Evolutionary conservation across 208 protist genomes (phyloP).

Genomic region (Leishmania braziliensis): DNA sequence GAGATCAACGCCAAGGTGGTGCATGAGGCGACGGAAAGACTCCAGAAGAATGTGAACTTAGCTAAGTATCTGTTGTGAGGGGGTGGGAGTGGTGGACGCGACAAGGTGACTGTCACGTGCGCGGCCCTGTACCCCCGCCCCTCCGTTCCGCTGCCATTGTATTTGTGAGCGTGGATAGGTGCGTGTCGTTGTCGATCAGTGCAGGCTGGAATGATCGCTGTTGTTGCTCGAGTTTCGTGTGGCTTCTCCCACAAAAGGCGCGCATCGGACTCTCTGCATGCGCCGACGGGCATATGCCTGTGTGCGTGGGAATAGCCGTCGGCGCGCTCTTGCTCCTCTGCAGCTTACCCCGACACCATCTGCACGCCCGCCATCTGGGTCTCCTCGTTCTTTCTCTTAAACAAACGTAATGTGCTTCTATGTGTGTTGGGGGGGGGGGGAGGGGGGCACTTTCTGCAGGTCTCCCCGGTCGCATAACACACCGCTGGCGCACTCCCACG

Average conservation of each 20-base stretch:
- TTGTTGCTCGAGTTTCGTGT: neutral
- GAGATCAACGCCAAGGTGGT: constrained; percentile 71
- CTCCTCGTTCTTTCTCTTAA: neutral
- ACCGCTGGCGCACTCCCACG: neutral
- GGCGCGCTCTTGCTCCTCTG: neutral
- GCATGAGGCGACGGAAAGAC: constrained; percentile 63
- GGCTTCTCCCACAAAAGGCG: neutral
- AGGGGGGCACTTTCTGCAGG: neutral
- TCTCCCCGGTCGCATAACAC: neutral
- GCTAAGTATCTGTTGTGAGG: constrained; percentile 90
- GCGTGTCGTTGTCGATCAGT: neutral
- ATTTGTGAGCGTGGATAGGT: neutral
- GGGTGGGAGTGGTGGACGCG: neutral
- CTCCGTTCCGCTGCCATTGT: neutral
- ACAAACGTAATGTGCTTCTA: neutral
- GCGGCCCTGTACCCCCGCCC: neutral
- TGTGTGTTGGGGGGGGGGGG: neutral
- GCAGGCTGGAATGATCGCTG: neutral
- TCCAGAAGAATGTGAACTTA: constrained; percentile 90
- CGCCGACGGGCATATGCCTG: neutral
- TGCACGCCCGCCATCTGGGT: neutral
- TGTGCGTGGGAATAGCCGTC: neutral
- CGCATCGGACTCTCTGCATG: neutral
- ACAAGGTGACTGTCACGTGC: neutral
- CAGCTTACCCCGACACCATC: neutral